Evolutionary conservation across 176 grass and related monocot genomes (phyloP).

Genomic region (Avena sativa): DNA sequence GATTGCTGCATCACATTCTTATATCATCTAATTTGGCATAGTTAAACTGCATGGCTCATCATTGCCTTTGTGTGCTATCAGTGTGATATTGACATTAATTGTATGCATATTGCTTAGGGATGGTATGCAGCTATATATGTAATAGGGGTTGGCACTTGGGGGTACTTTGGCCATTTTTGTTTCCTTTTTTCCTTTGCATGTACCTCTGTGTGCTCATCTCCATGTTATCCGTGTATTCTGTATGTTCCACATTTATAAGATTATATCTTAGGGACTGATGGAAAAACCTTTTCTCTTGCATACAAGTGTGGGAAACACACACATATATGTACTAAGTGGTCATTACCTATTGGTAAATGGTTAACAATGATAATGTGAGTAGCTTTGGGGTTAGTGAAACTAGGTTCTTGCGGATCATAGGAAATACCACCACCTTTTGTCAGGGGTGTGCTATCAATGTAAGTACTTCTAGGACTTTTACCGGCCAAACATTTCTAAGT

Average conservation of each 20-base stretch:
- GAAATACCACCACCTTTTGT: conserved; percentile 7
- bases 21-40: conserved; percentile 23
- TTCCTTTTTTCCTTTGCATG: not conserved
- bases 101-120: not conserved
- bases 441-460: not conserved
- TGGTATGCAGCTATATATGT: conserved; percentile 6
- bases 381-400: conserved; percentile 11
- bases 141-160: not conserved
- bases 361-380: not conserved
- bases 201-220: conserved; percentile 7
- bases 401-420: conserved; percentile 5
- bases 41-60: conserved; percentile 1
- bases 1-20: conserved; percentile 28
- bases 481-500: not conserved
- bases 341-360: conserved; percentile 3
- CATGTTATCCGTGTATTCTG: not conserved
- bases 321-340: not conserved
- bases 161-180: not conserved
- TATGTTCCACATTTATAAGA: conserved; percentile 4
- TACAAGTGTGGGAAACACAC: not conserved
- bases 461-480: not conserved
- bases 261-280: not conserved
- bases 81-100: conserved; percentile 6
- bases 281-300: conserved; percentile 11
- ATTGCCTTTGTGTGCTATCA: not conserved